Conservation (phyloP, 2,329 filamentous ascomycete species). For the Seiridium cupressi region DNA sequence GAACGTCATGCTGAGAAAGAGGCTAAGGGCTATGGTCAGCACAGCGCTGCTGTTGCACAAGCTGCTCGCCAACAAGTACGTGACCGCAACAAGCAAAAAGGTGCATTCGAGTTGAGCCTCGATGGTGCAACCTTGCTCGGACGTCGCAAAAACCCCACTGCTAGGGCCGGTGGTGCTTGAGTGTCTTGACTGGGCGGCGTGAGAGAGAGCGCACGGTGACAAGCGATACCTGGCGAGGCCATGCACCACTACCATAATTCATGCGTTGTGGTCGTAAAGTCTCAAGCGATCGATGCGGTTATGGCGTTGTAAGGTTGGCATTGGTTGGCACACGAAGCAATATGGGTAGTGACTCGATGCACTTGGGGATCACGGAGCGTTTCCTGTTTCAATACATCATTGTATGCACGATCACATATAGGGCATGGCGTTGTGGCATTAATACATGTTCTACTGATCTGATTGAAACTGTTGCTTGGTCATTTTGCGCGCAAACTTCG, state of each 20-base stretch:
- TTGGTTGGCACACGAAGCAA: slow-evolving; percentile 2
- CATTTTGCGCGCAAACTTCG: too few relatives aligned
- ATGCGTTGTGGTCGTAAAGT: neutral
- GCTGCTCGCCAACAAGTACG: slow-evolving; percentile 79
- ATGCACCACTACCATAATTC: neutral
- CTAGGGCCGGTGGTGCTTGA: slow-evolving; percentile 35
- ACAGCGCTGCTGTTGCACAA: slow-evolving; percentile 78
- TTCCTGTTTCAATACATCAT: slow-evolving; percentile 4
- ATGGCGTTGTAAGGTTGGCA: neutral
- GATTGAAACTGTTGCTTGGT: too few relatives aligned
- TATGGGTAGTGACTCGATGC: neutral
- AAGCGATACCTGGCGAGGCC: neutral
- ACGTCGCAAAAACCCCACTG: slow-evolving; percentile 47
- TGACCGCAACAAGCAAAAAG: slow-evolving; percentile 66
- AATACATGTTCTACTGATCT: neutral
- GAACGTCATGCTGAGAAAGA: slow-evolving; percentile 27
- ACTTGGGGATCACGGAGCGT: neutral
- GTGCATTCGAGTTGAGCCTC: slow-evolving; percentile 86
- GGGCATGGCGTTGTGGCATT: slow-evolving; percentile 12
- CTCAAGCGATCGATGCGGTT: too few relatives aligned
- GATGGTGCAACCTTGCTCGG: slow-evolving; percentile 89
- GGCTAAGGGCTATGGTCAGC: slow-evolving; percentile 80
- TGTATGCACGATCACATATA: slow-evolving; percentile 3
- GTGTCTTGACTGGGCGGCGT: slow-evolving; percentile 10
- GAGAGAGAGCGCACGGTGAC: neutral